A percentile compares a stretch with the other conserved stretches of the same genome.
Conservation (phyloP, 495 filamentous ascomycete species). For the Aspergillus biplanus region DNA sequence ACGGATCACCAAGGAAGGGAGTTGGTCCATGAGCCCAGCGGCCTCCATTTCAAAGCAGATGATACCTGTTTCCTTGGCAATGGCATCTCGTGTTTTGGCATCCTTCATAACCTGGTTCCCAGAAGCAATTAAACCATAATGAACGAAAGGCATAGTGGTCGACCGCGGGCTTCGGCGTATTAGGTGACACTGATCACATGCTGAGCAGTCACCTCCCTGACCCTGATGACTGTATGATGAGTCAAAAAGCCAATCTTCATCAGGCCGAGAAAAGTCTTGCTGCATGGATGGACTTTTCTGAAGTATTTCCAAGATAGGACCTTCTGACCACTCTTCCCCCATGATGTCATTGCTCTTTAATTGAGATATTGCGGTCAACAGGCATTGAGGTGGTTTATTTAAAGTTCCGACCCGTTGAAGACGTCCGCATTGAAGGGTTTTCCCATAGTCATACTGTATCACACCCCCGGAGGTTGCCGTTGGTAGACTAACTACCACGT, state of each 20-base stretch:
- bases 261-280: not conserved
- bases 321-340: constrained; percentile 15
- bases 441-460: constrained; percentile 47
- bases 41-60: constrained; percentile 46
- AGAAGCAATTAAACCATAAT: constrained; percentile 35
- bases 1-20: too few relatives aligned
- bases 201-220: too few relatives aligned
- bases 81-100: constrained; percentile 23
- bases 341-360: constrained; percentile 25
- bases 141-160: constrained; percentile 24
- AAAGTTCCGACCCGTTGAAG: constrained; percentile 33
- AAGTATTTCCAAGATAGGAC: not conserved
- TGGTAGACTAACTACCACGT: constrained; percentile 47
- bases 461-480: constrained; percentile 33
- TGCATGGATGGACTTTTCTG: not conserved
- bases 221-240: too few relatives aligned
- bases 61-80: constrained; percentile 21
- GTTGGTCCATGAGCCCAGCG: too few relatives aligned
- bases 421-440: constrained; percentile 6
- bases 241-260: not conserved
- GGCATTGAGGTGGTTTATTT: constrained; percentile 30
- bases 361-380: constrained; percentile 30
- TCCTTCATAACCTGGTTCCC: constrained; percentile 34
- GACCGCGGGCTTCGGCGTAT: not conserved
- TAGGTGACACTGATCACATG: not conserved